These are phyloP conservation scores for Pseudogymnoascus sp. DNA, from an alignment of 2,329 filamentous ascomycete genomes.

Conservation along the genomic window DNA sequence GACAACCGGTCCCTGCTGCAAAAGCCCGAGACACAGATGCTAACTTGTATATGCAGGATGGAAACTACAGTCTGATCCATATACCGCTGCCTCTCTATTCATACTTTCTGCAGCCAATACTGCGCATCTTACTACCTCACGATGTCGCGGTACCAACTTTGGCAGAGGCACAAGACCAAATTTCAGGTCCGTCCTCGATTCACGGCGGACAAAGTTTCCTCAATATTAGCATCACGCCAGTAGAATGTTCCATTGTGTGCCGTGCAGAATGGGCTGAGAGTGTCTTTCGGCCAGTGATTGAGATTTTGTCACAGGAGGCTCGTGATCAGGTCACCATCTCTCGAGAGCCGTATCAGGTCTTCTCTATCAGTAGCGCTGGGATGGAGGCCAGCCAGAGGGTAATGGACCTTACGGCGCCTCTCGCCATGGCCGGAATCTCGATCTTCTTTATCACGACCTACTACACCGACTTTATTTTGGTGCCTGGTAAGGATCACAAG, in stretches of 20 bases:
- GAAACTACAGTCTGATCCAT: slow-evolving; percentile 80
- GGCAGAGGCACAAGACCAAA: slow-evolving; percentile 20
- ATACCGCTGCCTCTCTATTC: slow-evolving; percentile 75
- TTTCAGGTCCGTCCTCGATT: slow-evolving; percentile 28
- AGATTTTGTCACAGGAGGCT: slow-evolving; percentile 48
- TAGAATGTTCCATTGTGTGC: slow-evolving; percentile 90
- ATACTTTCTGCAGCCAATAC: slow-evolving; percentile 74
- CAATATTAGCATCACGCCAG: slow-evolving; percentile 85
- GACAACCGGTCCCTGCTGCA: neutral
- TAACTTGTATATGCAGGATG: slow-evolving; percentile 52
- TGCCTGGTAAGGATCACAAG: slow-evolving; percentile 65
- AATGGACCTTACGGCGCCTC: slow-evolving; percentile 80
- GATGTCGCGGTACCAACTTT: neutral
- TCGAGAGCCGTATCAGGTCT: slow-evolving; percentile 74
- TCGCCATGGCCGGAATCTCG: slow-evolving; percentile 85
- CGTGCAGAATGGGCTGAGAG: slow-evolving; percentile 64
- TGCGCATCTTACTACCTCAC: slow-evolving; percentile 73
- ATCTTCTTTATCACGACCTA: slow-evolving; percentile 99
- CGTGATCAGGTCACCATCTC: slow-evolving; percentile 62
- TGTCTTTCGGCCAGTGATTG: slow-evolving; percentile 67
- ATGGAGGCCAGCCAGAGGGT: slow-evolving; percentile 88
- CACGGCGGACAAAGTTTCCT: slow-evolving; percentile 69
- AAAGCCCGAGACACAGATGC: slow-evolving; percentile 19
- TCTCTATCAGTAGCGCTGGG: slow-evolving; percentile 83
- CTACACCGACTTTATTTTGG: slow-evolving; percentile 93